phyloP scores from a whole-genome alignment of 2,329 filamentous ascomycete species.

The Xylariaceae sp. region DNA sequence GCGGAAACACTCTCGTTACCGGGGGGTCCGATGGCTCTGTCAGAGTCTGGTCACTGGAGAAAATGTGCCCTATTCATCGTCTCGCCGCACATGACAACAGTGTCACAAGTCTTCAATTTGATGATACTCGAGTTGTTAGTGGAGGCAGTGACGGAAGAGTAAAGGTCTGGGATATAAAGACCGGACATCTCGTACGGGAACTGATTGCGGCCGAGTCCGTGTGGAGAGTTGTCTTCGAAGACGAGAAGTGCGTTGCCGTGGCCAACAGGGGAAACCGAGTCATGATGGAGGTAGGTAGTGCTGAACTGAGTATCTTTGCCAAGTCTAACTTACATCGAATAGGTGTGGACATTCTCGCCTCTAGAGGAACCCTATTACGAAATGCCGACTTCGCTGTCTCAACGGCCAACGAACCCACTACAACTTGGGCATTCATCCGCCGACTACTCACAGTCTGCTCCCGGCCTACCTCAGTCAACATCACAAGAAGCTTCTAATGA shows the following conservation, averaged over 20 bases:
- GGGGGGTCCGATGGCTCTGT: slow-evolving; percentile 95
- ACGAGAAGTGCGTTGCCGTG: slow-evolving; percentile 96
- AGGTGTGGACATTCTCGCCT: slow-evolving; percentile 95
- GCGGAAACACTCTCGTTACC: slow-evolving; percentile 89
- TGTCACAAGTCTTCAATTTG: slow-evolving; percentile 95
- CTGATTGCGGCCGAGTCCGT: slow-evolving; percentile 90
- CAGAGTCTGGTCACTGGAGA: slow-evolving; percentile 89
- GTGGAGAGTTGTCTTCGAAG: slow-evolving; percentile 96
- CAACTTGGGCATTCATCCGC: slow-evolving; percentile 50
- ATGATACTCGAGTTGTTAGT: slow-evolving; percentile 90
- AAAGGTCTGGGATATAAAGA: slow-evolving; percentile 96
- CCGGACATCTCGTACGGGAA: slow-evolving; percentile 84
- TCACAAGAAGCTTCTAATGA: slow-evolving; percentile 33
- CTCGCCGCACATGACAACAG: slow-evolving; percentile 97
- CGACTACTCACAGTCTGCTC: slow-evolving; percentile 31
- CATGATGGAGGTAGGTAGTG: slow-evolving; percentile 82
- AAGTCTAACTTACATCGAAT: slow-evolving; percentile 33
- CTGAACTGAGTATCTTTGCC: slow-evolving; percentile 9
- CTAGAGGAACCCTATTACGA: slow-evolving; percentile 64
- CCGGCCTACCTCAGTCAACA: slow-evolving; percentile 19
- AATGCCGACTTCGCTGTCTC: slow-evolving; percentile 47
- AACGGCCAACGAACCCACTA: slow-evolving; percentile 43
- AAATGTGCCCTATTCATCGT: slow-evolving; percentile 87
- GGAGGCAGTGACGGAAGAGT: slow-evolving; percentile 96
- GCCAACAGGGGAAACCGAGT: slow-evolving; percentile 80